These are phyloP conservation scores for Acer negundo DNA, from an alignment of 345 rosid genomes.

Conservation along the genomic window DNA sequence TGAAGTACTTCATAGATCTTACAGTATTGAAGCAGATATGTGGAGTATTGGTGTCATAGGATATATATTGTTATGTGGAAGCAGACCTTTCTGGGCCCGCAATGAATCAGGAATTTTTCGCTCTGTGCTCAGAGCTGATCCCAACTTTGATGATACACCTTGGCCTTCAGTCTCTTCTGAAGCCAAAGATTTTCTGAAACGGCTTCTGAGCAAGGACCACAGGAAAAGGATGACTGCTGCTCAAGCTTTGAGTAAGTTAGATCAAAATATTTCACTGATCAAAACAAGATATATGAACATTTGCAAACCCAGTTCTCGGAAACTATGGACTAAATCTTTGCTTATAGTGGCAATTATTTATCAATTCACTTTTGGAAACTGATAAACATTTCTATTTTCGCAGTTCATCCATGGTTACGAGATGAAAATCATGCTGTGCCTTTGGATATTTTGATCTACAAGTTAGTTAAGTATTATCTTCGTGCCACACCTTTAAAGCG, in stretches of 20 bases:
- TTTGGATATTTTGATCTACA: conserved; percentile 77
- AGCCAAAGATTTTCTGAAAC: conserved; percentile 88
- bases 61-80: conserved; percentile 92
- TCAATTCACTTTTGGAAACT: conserved; percentile 19
- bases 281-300: neutral
- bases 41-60: conserved; percentile 98
- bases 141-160: conserved; percentile 85
- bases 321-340: neutral
- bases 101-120: conserved; percentile 98
- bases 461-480: conserved; percentile 71
- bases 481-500: conserved; percentile 75
- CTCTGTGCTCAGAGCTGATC: conserved; percentile 88
- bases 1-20: conserved; percentile 97
- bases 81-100: conserved; percentile 94
- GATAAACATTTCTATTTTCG: conserved; percentile 18
- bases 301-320: neutral
- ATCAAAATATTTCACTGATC: neutral
- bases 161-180: conserved; percentile 88
- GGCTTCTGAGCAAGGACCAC: conserved; percentile 93
- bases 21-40: conserved; percentile 88
- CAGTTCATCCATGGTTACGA: conserved; percentile 95
- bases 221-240: conserved; percentile 98
- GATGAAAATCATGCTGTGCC: conserved; percentile 59
- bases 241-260: conserved; percentile 81
- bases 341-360: neutral